phyloP scores from a whole-genome alignment of 768 basidiomycete species.

The Symmetrospora coprosmae region DNA sequence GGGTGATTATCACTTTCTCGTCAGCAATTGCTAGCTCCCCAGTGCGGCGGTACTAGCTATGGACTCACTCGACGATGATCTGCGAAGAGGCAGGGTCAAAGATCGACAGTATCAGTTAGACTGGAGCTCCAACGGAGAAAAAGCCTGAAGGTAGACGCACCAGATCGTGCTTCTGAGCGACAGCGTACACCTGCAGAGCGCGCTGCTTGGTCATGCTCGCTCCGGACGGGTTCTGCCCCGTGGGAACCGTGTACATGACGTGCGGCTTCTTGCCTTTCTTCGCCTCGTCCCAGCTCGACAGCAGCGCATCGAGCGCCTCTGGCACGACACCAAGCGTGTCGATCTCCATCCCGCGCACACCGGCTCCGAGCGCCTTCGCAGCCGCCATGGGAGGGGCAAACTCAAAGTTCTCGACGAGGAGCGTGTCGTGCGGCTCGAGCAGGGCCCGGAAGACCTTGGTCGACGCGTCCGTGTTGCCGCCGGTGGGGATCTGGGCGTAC shows the following conservation, averaged over 20 bases:
- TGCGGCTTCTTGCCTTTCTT: constrained; percentile 49
- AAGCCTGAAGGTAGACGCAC: no score
- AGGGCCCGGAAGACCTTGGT: constrained; percentile 48
- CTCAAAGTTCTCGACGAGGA: constrained; percentile 49
- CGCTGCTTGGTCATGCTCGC: constrained; percentile 39
- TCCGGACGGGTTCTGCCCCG: constrained; percentile 73
- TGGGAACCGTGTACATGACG: constrained; percentile 48
- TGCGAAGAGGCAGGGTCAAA: not conserved
- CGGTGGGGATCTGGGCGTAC: constrained; percentile 9
- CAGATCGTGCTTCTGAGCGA: constrained; percentile 60
- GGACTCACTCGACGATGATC: constrained; percentile 18
- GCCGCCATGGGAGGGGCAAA: constrained; percentile 16
- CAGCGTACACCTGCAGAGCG: constrained; percentile 63
- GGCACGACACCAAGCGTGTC: constrained; percentile 58
- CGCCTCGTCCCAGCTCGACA: constrained; percentile 50
- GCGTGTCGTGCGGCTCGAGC: constrained; percentile 48
- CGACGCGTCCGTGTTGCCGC: constrained; percentile 42
- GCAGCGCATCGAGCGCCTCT: constrained; percentile 47
- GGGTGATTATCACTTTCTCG: no score
- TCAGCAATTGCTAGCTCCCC: no score
- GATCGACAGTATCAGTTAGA: not conserved
- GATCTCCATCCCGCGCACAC: constrained; percentile 26
- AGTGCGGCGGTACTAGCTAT: no score
- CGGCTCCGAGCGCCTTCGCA: constrained; percentile 15
- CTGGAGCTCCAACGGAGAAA: no score